A percentile compares a stretch with the other conserved stretches of the same genome.
Conservation (phyloP, 2,329 filamentous ascomycete genomes). For the Macrophomina pseudophaseolina region DNA sequence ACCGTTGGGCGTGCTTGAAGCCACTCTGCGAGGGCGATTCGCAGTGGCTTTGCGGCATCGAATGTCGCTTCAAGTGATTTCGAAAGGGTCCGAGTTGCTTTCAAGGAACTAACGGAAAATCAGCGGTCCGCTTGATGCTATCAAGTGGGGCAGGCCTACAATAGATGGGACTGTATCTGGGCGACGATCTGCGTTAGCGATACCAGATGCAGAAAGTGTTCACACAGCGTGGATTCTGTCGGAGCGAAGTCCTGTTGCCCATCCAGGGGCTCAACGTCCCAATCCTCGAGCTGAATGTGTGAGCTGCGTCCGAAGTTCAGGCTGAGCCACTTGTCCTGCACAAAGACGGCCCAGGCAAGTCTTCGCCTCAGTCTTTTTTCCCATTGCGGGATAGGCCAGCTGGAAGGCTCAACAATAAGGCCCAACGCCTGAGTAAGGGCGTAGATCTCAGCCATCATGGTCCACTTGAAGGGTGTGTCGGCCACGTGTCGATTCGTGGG, state of each 20-base stretch:
- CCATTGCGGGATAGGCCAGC: conserved; percentile 68
- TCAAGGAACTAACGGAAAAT: conserved; percentile 31
- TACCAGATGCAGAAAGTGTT: conserved; percentile 58
- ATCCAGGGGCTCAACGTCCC: conserved; percentile 32
- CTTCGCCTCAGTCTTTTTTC: conserved; percentile 66
- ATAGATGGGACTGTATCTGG: conserved; percentile 54
- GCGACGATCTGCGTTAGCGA: conserved; percentile 58
- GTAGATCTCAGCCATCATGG: conserved; percentile 43
- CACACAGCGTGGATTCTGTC: conserved; percentile 28
- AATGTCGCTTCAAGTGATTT: conserved; percentile 49
- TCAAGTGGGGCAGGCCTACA: conserved; percentile 24
- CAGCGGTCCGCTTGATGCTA: neutral
- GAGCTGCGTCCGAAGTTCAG: conserved; percentile 63
- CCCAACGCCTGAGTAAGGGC: conserved; percentile 46
- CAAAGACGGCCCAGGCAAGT: conserved; percentile 68
- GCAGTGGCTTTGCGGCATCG: conserved; percentile 55
- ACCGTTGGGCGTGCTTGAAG: conserved; percentile 52
- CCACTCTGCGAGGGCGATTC: conserved; percentile 56
- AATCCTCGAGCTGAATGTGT: conserved; percentile 55
- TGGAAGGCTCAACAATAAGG: conserved; percentile 61
- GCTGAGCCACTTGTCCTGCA: conserved; percentile 68
- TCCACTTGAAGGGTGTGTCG: conserved; percentile 43
- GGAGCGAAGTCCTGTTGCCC: neutral
- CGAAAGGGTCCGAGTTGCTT: conserved; percentile 49
- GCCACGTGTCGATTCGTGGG: conserved; percentile 40